These are phyloP conservation scores for Bocquillonia castaneifolia DNA, from an alignment of 441 rosid genomes.

Conservation along the genomic window DNA sequence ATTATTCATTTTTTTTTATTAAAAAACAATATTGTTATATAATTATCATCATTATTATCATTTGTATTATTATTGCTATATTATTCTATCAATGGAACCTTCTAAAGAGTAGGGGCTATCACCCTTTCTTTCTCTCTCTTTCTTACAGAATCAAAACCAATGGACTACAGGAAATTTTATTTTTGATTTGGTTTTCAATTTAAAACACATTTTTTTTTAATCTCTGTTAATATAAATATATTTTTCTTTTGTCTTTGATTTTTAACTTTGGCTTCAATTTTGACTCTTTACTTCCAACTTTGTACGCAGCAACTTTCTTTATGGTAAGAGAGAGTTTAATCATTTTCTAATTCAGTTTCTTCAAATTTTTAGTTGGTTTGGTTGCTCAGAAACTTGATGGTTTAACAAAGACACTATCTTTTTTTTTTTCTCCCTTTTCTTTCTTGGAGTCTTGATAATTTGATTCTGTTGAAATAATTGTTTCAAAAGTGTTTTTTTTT, in stretches of 20 bases:
- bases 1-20: too few relatives aligned
- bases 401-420: background rate
- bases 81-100: too few relatives aligned
- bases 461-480: background rate
- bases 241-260: background rate
- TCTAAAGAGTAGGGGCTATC: too few relatives aligned
- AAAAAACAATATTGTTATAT: too few relatives aligned
- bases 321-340: slow-evolving; percentile 8
- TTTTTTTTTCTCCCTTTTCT: too few relatives aligned
- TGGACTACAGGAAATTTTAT: background rate
- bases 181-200: too few relatives aligned
- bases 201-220: too few relatives aligned
- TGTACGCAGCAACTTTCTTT: background rate
- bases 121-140: background rate
- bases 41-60: too few relatives aligned
- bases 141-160: background rate
- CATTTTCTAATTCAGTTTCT: background rate
- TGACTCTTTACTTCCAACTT: background rate
- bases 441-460: background rate
- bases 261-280: slow-evolving; percentile 6
- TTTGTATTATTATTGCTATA: too few relatives aligned
- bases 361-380: background rate
- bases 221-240: background rate
- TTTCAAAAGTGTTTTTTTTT: background rate
- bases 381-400: background rate